Evolutionary conservation across 306 rosid species (phyloP).

Genomic region (Dryas alaskensis): DNA sequence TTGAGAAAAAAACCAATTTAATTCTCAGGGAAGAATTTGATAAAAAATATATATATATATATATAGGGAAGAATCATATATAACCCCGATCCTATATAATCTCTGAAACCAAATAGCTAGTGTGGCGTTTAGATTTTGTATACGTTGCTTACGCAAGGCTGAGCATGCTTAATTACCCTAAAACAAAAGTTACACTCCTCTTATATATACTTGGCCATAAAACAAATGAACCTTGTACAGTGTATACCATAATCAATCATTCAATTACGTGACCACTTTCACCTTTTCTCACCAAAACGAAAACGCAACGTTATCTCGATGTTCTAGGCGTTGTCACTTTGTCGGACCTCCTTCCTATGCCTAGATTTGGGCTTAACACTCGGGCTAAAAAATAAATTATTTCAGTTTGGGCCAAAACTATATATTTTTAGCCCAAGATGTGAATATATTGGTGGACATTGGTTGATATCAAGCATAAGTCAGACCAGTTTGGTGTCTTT

Average conservation of each 20-base stretch:
- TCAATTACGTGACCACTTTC: neutral
- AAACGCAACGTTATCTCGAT: neutral
- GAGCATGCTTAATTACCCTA: neutral
- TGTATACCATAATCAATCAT: neutral
- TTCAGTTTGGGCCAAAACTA: no score
- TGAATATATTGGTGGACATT: no score
- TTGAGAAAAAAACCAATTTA: neutral
- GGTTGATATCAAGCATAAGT: no score
- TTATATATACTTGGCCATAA: neutral
- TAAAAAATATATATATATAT: neutral
- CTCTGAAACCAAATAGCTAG: neutral
- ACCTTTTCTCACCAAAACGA: neutral
- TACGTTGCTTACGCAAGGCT: neutral
- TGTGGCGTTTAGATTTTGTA: neutral
- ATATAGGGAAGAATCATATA: neutral
- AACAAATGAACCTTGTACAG: neutral
- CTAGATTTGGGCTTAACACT: no score
- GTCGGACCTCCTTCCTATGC: no score
- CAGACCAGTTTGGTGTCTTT: no score
- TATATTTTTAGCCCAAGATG: no score
- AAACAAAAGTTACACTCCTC: neutral
- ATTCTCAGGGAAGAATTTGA: neutral
- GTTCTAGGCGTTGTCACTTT: neutral
- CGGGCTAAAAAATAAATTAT: no score
- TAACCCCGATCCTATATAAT: neutral